Evolutionary conservation across 2,329 filamentous ascomycete species (phyloP).

Genomic region (Fulvia fulva): DNA sequence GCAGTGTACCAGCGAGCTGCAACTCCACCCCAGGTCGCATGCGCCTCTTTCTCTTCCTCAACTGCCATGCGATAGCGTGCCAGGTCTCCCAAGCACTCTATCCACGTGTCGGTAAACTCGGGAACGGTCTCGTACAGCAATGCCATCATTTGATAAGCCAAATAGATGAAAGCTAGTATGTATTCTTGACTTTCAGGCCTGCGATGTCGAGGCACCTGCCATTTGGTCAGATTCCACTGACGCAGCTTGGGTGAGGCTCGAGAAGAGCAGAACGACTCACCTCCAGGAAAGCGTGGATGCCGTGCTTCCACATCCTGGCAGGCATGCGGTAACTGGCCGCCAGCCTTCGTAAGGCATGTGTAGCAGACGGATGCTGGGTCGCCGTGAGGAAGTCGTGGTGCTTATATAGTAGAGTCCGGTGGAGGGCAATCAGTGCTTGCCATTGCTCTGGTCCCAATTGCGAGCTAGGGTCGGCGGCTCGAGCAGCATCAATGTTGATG

Average conservation of each 20-base stretch:
- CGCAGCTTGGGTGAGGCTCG: too few species aligned
- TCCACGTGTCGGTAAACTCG: constrained; percentile 82
- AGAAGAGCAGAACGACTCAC: too few species aligned
- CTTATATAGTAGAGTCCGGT: constrained; percentile 57
- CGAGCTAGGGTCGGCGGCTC: constrained; percentile 51
- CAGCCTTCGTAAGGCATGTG: constrained; percentile 60
- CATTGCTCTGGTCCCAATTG: constrained; percentile 64
- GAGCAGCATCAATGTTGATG: constrained; percentile 71
- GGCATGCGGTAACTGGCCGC: constrained; percentile 87
- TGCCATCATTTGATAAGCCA: constrained; percentile 87
- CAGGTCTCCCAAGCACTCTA: constrained; percentile 85
- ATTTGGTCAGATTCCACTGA: too few species aligned
- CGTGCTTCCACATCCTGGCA: constrained; percentile 88
- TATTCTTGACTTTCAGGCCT: constrained; percentile 76
- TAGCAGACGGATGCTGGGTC: constrained; percentile 78
- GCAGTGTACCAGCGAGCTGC: constrained; percentile 80
- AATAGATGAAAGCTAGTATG: constrained; percentile 86
- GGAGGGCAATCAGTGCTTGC: constrained; percentile 77
- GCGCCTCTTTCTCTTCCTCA: constrained; percentile 68
- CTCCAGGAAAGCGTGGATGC: constrained; percentile 57
- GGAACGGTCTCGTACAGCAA: constrained; percentile 81
- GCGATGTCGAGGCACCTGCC: constrained; percentile 66
- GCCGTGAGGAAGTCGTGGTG: constrained; percentile 66
- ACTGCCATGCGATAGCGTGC: constrained; percentile 87
- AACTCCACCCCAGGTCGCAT: constrained; percentile 74